A percentile compares a stretch with the other conserved stretches of the same genome.
Evolutionary conservation across 2,329 filamentous ascomycete species (phyloP).

Genomic region (Leptographium flavum): DNA sequence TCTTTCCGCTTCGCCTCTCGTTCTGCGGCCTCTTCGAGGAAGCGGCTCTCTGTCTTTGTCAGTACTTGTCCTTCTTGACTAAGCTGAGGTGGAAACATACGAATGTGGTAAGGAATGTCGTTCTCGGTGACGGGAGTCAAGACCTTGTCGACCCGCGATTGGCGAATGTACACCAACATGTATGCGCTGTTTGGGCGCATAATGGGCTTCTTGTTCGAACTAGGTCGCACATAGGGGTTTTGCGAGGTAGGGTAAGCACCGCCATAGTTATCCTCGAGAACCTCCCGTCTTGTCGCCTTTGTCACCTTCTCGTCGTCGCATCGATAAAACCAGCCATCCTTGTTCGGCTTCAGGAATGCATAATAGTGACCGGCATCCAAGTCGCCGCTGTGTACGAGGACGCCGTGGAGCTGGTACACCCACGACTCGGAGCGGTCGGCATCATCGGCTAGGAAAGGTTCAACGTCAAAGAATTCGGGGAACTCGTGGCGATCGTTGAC

Average conservation of each 20-base stretch:
- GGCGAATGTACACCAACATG: slow-evolving; percentile 96
- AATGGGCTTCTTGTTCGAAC: slow-evolving; percentile 41
- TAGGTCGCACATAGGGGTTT: slow-evolving; percentile 30
- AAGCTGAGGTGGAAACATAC: slow-evolving; percentile 24
- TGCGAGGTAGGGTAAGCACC: slow-evolving; percentile 53
- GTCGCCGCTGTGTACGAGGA: slow-evolving; percentile 91
- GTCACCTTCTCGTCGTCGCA: slow-evolving; percentile 97
- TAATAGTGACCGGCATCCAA: slow-evolving; percentile 98
- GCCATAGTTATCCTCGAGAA: slow-evolving; percentile 91
- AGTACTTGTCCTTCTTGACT: background rate
- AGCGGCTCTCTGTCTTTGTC: slow-evolving; percentile 41
- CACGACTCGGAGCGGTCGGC: slow-evolving; percentile 82
- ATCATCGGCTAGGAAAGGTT: slow-evolving; percentile 74
- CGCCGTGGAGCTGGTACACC: slow-evolving; percentile 85
- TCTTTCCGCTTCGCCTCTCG: slow-evolving; percentile 72
- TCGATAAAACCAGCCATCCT: slow-evolving; percentile 89
- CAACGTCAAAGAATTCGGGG: slow-evolving; percentile 68
- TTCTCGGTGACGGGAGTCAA: slow-evolving; percentile 61
- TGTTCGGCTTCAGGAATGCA: slow-evolving; percentile 84
- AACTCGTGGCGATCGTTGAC: slow-evolving; percentile 91
- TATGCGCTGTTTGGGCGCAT: slow-evolving; percentile 75
- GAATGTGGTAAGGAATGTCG: slow-evolving; percentile 71
- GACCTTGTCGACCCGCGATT: slow-evolving; percentile 70
- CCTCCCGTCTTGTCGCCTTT: slow-evolving; percentile 80
- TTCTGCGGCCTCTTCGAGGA: slow-evolving; percentile 69